Evolutionary conservation across 2,329 filamentous ascomycete genomes (phyloP).

Genomic region (Xylariaceae sp.): DNA sequence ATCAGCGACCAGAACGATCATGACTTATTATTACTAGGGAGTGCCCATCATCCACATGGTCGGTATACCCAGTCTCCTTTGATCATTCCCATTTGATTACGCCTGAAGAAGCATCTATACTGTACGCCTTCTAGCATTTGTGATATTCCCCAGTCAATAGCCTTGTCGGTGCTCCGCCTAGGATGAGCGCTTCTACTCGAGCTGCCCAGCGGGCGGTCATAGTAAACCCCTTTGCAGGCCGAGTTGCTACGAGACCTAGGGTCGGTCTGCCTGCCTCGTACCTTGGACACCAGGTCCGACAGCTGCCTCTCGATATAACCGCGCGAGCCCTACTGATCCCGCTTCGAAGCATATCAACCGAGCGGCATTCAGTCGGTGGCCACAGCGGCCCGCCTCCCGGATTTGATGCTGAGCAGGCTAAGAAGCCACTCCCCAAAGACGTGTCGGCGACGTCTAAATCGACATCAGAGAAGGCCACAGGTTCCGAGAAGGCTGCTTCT

Average conservation of each 20-base stretch:
- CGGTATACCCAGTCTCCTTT: neutral
- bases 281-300: constrained; percentile 43
- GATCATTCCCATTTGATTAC: neutral
- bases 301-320: constrained; percentile 41
- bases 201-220: constrained; percentile 51
- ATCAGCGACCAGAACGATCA: constrained; percentile 5
- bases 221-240: constrained; percentile 49
- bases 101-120: neutral
- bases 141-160: neutral
- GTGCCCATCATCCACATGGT: constrained; percentile 6
- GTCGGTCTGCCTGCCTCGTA: constrained; percentile 43
- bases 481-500: constrained; percentile 22
- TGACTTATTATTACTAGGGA: neutral
- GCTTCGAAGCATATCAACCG: constrained; percentile 52
- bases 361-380: constrained; percentile 49
- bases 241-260: constrained; percentile 41
- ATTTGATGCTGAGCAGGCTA: constrained; percentile 85
- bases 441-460: constrained; percentile 33
- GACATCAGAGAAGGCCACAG: constrained; percentile 31
- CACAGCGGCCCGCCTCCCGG: constrained; percentile 72
- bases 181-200: constrained; percentile 53
- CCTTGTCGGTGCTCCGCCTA: constrained; percentile 10
- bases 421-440: constrained; percentile 69
- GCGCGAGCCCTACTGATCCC: constrained; percentile 55
- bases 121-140: neutral